phyloP scores from a whole-genome alignment of 2,329 filamentous ascomycete species.

The Zasmidium cellare region DNA sequence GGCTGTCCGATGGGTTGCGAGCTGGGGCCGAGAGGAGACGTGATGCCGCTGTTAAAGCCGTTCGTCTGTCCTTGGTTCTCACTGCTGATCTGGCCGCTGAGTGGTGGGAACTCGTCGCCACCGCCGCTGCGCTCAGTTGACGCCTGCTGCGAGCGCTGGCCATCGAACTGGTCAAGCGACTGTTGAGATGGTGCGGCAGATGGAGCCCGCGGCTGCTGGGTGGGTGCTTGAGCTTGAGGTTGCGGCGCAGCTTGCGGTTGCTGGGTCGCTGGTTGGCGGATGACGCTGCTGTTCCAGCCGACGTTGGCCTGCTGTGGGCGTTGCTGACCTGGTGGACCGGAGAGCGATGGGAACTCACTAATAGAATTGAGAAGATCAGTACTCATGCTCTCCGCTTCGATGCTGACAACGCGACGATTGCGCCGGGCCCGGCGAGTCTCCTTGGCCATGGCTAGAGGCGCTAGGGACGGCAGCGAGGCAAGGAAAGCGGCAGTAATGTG shows the following conservation, averaged over 20 bases:
- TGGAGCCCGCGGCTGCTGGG: conserved; percentile 46
- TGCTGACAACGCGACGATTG: no score
- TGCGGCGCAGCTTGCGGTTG: conserved; percentile 41
- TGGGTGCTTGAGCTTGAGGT: conserved; percentile 37
- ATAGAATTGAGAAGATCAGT: conserved; percentile 25
- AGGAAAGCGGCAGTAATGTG: no score
- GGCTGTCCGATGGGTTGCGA: conserved; percentile 25
- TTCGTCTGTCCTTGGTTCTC: conserved; percentile 20
- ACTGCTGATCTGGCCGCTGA: conserved; percentile 53
- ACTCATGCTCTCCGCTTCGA: background rate
- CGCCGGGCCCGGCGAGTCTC: background rate
- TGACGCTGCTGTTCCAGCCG: conserved; percentile 58
- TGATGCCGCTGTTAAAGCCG: conserved; percentile 23
- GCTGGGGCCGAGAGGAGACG: conserved; percentile 25
- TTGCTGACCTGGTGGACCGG: conserved; percentile 56
- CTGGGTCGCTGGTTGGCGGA: conserved; percentile 43
- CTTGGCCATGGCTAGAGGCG: no score
- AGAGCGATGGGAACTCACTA: conserved; percentile 65
- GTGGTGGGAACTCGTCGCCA: conserved; percentile 59
- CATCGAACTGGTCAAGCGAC: conserved; percentile 59
- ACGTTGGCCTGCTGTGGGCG: conserved; percentile 57
- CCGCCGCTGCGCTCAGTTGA: conserved; percentile 19
- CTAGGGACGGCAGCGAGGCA: no score
- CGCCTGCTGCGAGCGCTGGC: conserved; percentile 46
- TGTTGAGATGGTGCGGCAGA: conserved; percentile 44